phyloP scores from a whole-genome alignment of 2,329 filamentous ascomycete species.

The Celoporthe dispersa region DNA sequence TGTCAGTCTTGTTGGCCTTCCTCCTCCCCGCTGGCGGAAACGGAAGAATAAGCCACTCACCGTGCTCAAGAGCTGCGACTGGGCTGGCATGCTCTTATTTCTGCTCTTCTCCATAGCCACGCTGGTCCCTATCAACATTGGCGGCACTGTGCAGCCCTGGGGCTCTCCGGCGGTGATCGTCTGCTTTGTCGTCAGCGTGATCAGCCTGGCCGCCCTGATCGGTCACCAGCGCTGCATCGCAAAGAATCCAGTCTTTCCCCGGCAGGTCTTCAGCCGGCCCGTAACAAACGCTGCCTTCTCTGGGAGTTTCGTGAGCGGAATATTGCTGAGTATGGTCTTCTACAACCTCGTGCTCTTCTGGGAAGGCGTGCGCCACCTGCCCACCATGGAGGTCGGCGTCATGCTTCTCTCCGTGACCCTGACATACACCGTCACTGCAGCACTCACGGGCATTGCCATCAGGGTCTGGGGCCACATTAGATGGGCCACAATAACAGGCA shows the following conservation, averaged over 20 bases:
- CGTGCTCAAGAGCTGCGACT: conserved; percentile 24
- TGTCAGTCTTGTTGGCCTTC: not conserved
- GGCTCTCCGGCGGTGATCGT: not conserved
- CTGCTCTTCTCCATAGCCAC: conserved; percentile 16
- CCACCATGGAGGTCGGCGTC: not conserved
- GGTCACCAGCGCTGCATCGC: conserved; percentile 18
- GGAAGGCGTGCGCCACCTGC: conserved; percentile 20
- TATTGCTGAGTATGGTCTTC: conserved; percentile 24
- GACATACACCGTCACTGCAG: conserved; percentile 32
- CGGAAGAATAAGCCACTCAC: not conserved
- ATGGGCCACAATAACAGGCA: conserved; percentile 21
- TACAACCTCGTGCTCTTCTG: conserved; percentile 29
- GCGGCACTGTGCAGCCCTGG: conserved; percentile 18
- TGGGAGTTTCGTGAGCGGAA: conserved; percentile 16
- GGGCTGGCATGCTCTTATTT: conserved; percentile 23
- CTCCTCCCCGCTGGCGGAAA: conserved; percentile 19
- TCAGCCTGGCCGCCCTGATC: conserved; percentile 15
- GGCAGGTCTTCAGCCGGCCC: conserved; percentile 14
- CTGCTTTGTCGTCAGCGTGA: conserved; percentile 1
- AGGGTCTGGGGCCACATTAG: conserved; percentile 13
- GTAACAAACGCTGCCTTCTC: conserved; percentile 22
- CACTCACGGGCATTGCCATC: conserved; percentile 21
- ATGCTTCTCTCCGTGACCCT: conserved; percentile 24
- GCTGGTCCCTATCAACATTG: conserved; percentile 27
- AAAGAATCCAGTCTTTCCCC: conserved; percentile 19